Percentiles rank a stretch among this genome's conserved stretches.
Conservation (phyloP, 768 basidiomycete genomes). For the Guyanaporus albipodus region DNA sequence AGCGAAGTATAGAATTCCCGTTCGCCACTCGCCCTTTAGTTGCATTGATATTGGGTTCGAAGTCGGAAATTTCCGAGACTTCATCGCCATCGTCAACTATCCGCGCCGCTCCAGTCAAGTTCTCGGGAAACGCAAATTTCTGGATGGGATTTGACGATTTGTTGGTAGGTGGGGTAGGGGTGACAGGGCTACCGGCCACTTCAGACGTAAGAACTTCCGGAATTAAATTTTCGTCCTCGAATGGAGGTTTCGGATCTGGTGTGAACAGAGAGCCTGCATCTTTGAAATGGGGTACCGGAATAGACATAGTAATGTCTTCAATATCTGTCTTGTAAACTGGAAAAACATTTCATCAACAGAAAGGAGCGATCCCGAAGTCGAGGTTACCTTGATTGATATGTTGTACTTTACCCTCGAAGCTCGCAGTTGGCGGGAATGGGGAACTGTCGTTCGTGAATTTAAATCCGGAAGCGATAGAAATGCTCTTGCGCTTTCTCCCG, state of each 20-base stretch:
- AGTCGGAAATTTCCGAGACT: conserved; percentile 34
- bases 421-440: conserved; percentile 19
- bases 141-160: neutral
- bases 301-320: conserved; percentile 14
- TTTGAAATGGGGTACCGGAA: neutral
- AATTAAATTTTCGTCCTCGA: neutral
- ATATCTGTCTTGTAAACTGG: conserved; percentile 29
- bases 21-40: neutral
- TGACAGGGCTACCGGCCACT: neutral
- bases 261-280: neutral
- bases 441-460: conserved; percentile 21
- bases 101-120: neutral
- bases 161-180: neutral
- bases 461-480: conserved; percentile 28
- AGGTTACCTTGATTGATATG: conserved; percentile 28
- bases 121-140: neutral
- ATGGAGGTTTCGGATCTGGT: neutral
- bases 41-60: conserved; percentile 12
- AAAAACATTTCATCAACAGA: neutral
- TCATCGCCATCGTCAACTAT: conserved; percentile 22
- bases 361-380: neutral
- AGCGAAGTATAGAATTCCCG: neutral
- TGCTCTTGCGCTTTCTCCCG: conserved; percentile 14
- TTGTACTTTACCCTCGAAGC: conserved; percentile 33
- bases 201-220: neutral